Conservation (phyloP, 192 early-diverging fungal genomes). For the Entomortierella lignicola region DNA sequence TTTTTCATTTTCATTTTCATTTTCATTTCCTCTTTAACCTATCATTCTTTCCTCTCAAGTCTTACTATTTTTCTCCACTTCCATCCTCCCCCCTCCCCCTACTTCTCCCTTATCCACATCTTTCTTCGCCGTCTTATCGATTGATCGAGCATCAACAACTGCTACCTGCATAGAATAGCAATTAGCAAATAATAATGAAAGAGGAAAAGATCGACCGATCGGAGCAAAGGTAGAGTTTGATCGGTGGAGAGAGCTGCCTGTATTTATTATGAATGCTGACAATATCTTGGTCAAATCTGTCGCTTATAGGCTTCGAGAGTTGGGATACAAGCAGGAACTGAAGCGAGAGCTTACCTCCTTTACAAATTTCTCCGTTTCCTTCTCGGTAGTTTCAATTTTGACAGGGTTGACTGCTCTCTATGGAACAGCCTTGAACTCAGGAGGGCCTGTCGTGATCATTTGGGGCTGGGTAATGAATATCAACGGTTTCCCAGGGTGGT, state of each 20-base stretch:
- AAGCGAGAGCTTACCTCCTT: conserved; percentile 57
- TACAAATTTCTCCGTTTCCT: conserved; percentile 57
- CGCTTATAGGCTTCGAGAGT: conserved; percentile 50
- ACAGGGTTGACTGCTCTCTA: conserved; percentile 60
- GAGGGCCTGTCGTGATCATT: conserved; percentile 59
- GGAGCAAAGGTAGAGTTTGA: conserved; percentile 27
- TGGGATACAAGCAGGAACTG: conserved; percentile 64
- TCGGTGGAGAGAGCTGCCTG: too few species aligned
- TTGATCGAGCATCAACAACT: not conserved
- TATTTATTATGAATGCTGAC: too few species aligned
- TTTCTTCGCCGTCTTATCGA: not conserved
- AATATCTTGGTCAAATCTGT: not conserved
- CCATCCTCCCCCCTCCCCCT: not conserved
- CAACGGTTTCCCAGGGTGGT: too few species aligned
- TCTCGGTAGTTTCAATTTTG: conserved; percentile 59
- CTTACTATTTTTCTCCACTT: not conserved
- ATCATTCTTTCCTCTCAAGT: not conserved
- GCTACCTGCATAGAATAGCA: too few species aligned
- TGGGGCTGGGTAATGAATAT: conserved; percentile 59
- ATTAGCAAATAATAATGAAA: not conserved
- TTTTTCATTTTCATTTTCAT: conserved; percentile 1
- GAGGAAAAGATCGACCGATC: conserved; percentile 40
- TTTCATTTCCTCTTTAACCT: not conserved
- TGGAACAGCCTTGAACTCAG: conserved; percentile 56
- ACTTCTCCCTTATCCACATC: not conserved